A percentile compares a stretch with the other conserved stretches of the same genome.
These are phyloP conservation scores for Fusarium redolens DNA, from an alignment of 2,329 filamentous ascomycete species.

Conservation along the genomic window DNA sequence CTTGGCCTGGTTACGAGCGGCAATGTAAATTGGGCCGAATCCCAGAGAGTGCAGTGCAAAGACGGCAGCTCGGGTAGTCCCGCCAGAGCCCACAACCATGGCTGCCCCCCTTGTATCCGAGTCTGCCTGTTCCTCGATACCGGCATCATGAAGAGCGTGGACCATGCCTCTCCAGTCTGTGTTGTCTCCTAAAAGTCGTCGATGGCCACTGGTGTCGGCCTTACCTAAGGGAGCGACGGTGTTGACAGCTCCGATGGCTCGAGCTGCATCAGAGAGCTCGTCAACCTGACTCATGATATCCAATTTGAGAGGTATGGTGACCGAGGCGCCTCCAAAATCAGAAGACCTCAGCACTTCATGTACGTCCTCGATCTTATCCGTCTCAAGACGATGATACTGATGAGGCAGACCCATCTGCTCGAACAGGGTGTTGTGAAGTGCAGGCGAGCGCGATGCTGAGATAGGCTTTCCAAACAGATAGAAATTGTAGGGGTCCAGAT, in stretches of 20 bases:
- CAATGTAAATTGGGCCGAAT: conserved; percentile 86
- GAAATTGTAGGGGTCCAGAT: conserved; percentile 80
- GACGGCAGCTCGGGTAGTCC: conserved; percentile 90
- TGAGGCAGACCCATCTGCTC: conserved; percentile 82
- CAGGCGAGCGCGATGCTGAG: conserved; percentile 82
- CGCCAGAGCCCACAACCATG: conserved; percentile 90
- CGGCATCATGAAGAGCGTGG: conserved; percentile 77
- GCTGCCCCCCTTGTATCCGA: conserved; percentile 72
- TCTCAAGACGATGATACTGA: conserved; percentile 81
- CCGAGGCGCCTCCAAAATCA: conserved; percentile 90
- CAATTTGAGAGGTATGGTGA: conserved; percentile 94
- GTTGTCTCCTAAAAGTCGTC: conserved; percentile 83
- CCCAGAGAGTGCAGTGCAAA: conserved; percentile 87
- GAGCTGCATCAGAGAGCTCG: conserved; percentile 80
- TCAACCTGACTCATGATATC: conserved; percentile 87
- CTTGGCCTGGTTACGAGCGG: conserved; percentile 80
- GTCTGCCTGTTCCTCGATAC: conserved; percentile 59
- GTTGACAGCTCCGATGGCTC: conserved; percentile 91
- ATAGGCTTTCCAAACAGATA: conserved; percentile 92
- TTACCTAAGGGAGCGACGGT: conserved; percentile 77
- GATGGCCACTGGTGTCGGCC: conserved; percentile 53
- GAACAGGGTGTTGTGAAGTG: conserved; percentile 91
- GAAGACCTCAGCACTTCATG: conserved; percentile 73
- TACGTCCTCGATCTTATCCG: conserved; percentile 71
- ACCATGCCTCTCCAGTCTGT: conserved; percentile 97